phyloP scores from a whole-genome alignment of 108 stramenopile genomes.

The Schizochytrium sp. region DNA sequence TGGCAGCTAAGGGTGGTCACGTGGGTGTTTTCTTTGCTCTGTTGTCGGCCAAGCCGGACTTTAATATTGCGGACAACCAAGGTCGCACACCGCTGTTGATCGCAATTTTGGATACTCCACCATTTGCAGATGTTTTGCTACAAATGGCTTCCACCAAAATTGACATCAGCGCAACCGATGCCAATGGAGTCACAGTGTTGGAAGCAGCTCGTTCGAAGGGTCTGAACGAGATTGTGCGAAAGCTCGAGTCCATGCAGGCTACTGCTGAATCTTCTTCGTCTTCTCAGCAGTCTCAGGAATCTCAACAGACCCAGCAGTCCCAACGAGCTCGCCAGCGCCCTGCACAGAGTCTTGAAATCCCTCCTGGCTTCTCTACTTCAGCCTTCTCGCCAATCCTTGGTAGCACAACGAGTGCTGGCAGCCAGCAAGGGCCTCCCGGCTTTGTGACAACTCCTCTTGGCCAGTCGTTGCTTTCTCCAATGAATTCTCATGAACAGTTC shows the following conservation, averaged over 20 bases:
- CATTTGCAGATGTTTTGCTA: background rate
- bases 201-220: background rate
- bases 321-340: no score
- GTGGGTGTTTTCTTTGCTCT: slow-evolving; percentile 23
- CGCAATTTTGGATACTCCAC: background rate
- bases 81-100: slow-evolving; percentile 12
- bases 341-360: no score
- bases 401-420: no score
- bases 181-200: background rate
- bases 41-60: background rate
- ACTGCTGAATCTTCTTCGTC: background rate
- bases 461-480: no score
- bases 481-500: no score
- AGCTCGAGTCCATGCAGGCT: background rate
- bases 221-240: background rate
- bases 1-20: slow-evolving; percentile 35
- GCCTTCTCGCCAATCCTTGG: no score
- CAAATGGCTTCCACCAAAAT: background rate
- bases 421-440: no score
- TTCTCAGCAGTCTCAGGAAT: background rate
- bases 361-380: no score
- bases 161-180: background rate
- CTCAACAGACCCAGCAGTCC: no score
- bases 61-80: background rate
- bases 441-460: no score